Evolutionary conservation across 2,329 filamentous ascomycete genomes (phyloP).

Genomic region (Aureobasidium sp.): DNA sequence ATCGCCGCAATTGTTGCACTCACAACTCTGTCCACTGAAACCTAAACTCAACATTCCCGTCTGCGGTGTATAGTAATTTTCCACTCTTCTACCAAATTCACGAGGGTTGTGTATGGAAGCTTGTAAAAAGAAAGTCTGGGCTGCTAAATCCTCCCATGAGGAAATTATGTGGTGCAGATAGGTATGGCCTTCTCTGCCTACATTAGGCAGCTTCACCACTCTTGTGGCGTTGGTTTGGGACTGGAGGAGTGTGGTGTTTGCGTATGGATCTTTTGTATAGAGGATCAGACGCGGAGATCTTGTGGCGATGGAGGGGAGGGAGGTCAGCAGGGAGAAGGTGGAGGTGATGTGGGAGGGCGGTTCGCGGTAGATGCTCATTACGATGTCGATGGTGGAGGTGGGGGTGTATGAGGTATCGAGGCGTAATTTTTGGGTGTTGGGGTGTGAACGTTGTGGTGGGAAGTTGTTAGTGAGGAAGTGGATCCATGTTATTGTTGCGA

Average conservation of each 20-base stretch:
- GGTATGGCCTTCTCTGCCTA: conserved; percentile 38
- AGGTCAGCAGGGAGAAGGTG: not conserved
- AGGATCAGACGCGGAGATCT: conserved; percentile 20
- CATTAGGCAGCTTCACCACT: conserved; percentile 27
- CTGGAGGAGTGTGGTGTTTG: conserved; percentile 18
- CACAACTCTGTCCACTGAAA: conserved; percentile 29
- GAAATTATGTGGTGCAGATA: conserved; percentile 39
- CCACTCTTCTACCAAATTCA: conserved; percentile 30
- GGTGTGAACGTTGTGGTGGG: not conserved
- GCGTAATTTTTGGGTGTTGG: not conserved
- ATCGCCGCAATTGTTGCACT: conserved; percentile 35
- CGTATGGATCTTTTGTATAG: conserved; percentile 26
- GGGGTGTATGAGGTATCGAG: conserved; percentile 21
- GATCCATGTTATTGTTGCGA: not conserved
- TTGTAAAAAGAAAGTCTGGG: conserved; percentile 42
- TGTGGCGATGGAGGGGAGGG: conserved; percentile 18
- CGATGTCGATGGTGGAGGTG: conserved; percentile 22
- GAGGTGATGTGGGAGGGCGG: conserved; percentile 16
- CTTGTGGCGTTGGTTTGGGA: conserved; percentile 20
- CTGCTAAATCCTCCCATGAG: conserved; percentile 35
- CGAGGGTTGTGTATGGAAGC: conserved; percentile 33
- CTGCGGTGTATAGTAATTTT: conserved; percentile 30
- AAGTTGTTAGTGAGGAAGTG: not conserved
- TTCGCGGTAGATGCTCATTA: conserved; percentile 32
- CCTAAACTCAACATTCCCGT: conserved; percentile 41